Percentiles rank a stretch among this genome's conserved stretches.
phyloP scores from a whole-genome alignment of 2,329 filamentous ascomycete genomes.

The Allantophomopsis lycopodina region DNA sequence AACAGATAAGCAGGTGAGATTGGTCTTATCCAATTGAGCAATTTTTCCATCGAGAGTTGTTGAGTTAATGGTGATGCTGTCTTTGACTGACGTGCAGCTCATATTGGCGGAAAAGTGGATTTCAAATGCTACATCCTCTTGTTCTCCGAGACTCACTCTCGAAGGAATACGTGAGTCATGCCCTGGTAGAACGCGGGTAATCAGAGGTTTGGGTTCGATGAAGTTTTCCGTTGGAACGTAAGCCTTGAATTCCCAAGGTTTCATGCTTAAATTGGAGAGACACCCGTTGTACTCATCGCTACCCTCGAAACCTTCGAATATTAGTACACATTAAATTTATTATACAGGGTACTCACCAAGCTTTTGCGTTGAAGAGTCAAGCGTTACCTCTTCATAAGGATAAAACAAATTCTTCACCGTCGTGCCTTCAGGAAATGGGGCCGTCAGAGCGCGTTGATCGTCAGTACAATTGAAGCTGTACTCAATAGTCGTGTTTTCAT shows the following conservation, averaged over 20 bases:
- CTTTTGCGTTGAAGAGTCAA: no score
- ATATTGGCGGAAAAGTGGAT: constrained; percentile 46
- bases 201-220: constrained; percentile 35
- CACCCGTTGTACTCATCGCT: constrained; percentile 32
- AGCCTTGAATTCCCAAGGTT: constrained; percentile 42
- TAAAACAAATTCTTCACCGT: constrained; percentile 47
- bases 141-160: constrained; percentile 21
- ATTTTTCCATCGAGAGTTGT: constrained; percentile 29
- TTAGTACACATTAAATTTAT: constrained; percentile 22
- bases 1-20: constrained; percentile 28
- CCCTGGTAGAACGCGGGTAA: constrained; percentile 45
- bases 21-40: constrained; percentile 27
- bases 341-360: constrained; percentile 21
- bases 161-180: constrained; percentile 45
- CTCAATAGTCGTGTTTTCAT: constrained; percentile 29
- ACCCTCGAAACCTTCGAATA: no score
- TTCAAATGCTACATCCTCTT: constrained; percentile 32
- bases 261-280: constrained; percentile 29
- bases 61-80: constrained; percentile 36
- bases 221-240: constrained; percentile 40
- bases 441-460: constrained; percentile 30
- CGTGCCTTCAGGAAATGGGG: constrained; percentile 35
- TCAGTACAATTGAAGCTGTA: constrained; percentile 39
- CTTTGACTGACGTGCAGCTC: constrained; percentile 40
- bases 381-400: constrained; percentile 30